Evolutionary conservation across 345 rosid genomes (phyloP), one percentile per base, ranked within the genome.

Genomic region (Mallotus nudiflorus): DNA sequence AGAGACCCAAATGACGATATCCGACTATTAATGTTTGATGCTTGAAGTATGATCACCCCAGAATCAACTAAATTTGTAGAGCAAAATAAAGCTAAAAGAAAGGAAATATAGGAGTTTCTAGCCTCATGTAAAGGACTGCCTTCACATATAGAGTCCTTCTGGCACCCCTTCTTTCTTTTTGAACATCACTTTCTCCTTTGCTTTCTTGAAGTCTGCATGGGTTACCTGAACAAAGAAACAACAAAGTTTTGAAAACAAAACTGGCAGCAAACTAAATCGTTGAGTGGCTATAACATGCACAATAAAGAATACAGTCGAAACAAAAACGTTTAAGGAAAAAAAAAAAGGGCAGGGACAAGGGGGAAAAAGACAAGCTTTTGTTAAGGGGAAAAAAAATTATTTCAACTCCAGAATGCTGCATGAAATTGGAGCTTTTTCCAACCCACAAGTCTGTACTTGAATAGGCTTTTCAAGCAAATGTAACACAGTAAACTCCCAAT

Each of bases 121-220:
- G n/a, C n/a, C n/a, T n/a, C n/a, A n/a, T n/a, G n/a, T n/a, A n/a
- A 16, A 56, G n/a, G 0, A 28, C 40, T 62, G 66, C 48, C 46
- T 62, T n/a, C 73, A 72, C 77, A 77, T 67, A 25, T 77, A 77
- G 57, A 77, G 77, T 33, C 77, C 77, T 72, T 77, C 80, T 0
- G 81, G 81, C n/a, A 77, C 81, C 24, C 81, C 81, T 62, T 77
- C 80, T 72, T 77, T 77, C 77, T 77, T 77, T 65, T 77, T 77
- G 73, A 72, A 77, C 81, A 77, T 77, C 73, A 72, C 81, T 68
- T 77, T 77, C 50, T 77, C 81, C 76, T 77, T 77, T 3, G 81
- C 81, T 60, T 77, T 77, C 77, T 77, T 77, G 69, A 77, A 77
- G 73, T 77, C 81, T 14, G 73, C 60, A 68, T 77, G 81, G 6